Evolutionary conservation across 371 early-diverging fungal species (phyloP).

Genomic region (Syncephalastrum contaminatum): DNA sequence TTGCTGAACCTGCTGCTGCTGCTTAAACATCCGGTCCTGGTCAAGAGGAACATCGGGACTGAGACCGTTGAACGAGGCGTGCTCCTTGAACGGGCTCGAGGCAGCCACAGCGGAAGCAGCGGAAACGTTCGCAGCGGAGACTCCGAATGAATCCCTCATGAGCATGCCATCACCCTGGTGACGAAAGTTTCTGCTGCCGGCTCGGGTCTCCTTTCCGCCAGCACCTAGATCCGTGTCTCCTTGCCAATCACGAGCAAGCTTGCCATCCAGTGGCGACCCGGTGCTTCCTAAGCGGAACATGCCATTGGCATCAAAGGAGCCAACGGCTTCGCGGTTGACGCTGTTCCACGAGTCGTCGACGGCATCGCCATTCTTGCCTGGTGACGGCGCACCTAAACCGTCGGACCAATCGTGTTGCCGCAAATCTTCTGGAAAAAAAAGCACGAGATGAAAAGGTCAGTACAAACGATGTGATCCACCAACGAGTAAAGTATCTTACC

Average conservation of each 20-base stretch:
- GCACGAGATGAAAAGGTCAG: background rate
- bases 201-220: slow-evolving; percentile 1
- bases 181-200: slow-evolving; percentile 10
- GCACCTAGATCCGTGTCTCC: slow-evolving; percentile 4
- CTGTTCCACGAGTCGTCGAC: slow-evolving; percentile 28
- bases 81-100: background rate
- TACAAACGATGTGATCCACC: background rate
- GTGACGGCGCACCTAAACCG: slow-evolving; percentile 10
- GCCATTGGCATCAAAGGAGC: slow-evolving; percentile 65
- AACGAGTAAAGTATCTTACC: slow-evolving; percentile 13
- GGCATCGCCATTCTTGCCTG: slow-evolving; percentile 13
- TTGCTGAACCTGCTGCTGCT: slow-evolving; percentile 17
- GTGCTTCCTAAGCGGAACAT: slow-evolving; percentile 59
- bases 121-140: background rate
- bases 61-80: slow-evolving; percentile 1
- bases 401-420: slow-evolving; percentile 21
- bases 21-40: slow-evolving; percentile 5
- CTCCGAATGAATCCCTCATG: slow-evolving; percentile 8
- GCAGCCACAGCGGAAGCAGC: background rate
- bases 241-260: slow-evolving; percentile 19
- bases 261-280: slow-evolving; percentile 22
- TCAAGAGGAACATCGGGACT: background rate
- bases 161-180: slow-evolving; percentile 14
- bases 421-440: slow-evolving; percentile 6
- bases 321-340: slow-evolving; percentile 31